Conservation (phyloP, 2,329 filamentous ascomycete genomes). For the Helicocarpus griseus region DNA sequence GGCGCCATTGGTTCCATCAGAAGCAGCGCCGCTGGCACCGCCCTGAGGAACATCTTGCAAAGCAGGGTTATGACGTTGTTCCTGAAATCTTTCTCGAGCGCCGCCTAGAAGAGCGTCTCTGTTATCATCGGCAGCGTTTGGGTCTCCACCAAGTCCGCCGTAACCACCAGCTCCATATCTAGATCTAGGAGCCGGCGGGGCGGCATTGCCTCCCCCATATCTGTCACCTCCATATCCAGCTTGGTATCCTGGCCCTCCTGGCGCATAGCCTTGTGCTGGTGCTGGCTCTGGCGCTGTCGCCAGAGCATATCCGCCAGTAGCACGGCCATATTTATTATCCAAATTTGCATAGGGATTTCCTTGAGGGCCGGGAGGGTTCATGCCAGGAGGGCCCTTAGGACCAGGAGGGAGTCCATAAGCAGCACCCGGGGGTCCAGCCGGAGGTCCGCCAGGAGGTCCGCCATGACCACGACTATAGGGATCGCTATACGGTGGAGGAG, state of each 20-base stretch:
- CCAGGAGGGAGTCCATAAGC: constrained; percentile 22
- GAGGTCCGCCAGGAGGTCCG: constrained; percentile 27
- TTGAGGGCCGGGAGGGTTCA: constrained; percentile 6
- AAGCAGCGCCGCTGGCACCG: constrained; percentile 10
- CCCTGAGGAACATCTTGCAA: constrained; percentile 18
- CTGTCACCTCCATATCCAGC: constrained; percentile 44
- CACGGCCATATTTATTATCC: constrained; percentile 20
- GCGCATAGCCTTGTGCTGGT: too few relatives aligned
- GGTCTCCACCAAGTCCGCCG: constrained; percentile 45
- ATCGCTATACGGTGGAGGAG: constrained; percentile 36
- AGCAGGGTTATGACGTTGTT: constrained; percentile 29
- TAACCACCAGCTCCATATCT: constrained; percentile 44
- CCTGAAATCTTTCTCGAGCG: constrained; percentile 41
- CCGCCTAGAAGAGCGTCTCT: constrained; percentile 51
- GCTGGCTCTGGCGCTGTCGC: too few relatives aligned
- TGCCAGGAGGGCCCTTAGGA: constrained; percentile 7
- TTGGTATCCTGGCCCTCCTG: constrained; percentile 35
- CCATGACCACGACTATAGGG: constrained; percentile 45
- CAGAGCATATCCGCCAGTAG: constrained; percentile 27
- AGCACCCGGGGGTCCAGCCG: too few relatives aligned
- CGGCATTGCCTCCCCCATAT: constrained; percentile 36
- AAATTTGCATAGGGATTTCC: constrained; percentile 14
- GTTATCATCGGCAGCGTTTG: constrained; percentile 43
- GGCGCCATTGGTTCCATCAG: constrained; percentile 8
- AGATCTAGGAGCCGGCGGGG: constrained; percentile 26